Evolutionary conservation across 257 asterid species (phyloP), one percentile per base, ranked within the genome.

Genomic region (Anisodus acutangulus): DNA sequence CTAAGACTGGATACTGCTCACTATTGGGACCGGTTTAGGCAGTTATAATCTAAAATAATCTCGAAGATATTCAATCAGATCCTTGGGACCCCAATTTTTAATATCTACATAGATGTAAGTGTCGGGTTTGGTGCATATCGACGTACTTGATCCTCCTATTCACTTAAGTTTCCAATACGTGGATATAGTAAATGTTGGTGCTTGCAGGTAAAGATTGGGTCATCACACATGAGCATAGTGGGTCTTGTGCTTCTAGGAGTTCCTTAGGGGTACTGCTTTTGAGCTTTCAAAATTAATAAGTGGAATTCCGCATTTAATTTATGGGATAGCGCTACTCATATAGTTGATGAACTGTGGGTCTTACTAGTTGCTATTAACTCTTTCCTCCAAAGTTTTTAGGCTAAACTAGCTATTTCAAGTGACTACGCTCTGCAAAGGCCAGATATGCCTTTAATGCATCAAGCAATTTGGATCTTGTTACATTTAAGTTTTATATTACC

Each of bases 91-190:
- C 62, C n/a, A 19, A 10, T 6, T 49, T 49, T n/a, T 74, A 19
- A 19, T 39, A 41, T 74, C 60, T 49, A 49, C 19, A 7, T 74
- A 49, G 19, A 26, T 74, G 41, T 8, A 22, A 49, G 22, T 74
- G 60, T 49, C 35, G 15, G 43, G 43, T 74, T 74, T 74, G 80
- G 45, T 74, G 60, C 80, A 74, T 47, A 55, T 70, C 13, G 9
- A 72, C 19, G 59, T 45, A 72, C 80, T 45, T 72, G 31, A 72
- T 45, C 80, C 54, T 72, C 80, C 41, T 68, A 15, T 68, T 47
- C 80, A n/a, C 62, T 74, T 51, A 74, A 74, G 62, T 49, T 49
- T 47, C 49, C 5, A 7, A 7, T 74, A 49, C 12, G 11, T 74
- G 43, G 45, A 22, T 47, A 49, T 74, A 2, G 59, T n/a, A 19